Evolutionary conservation across 805 yeast genomes (phyloP).

Genomic region (Scheffersomyces ergatensis): DNA sequence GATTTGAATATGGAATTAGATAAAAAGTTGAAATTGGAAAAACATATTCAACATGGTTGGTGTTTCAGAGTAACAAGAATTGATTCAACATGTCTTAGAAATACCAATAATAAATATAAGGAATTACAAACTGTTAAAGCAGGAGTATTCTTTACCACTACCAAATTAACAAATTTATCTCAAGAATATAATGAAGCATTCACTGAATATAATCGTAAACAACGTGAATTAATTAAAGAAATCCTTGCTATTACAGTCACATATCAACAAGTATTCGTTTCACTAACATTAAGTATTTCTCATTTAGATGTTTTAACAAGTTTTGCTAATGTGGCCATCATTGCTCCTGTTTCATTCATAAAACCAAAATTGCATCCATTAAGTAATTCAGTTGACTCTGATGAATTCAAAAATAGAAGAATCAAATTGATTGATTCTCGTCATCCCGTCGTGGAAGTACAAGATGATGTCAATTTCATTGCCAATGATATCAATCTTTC

Average conservation of each 20-base stretch:
- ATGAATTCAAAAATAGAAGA: slow-evolving; percentile 35
- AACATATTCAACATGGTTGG: slow-evolving; percentile 89
- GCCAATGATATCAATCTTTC: slow-evolving; percentile 80
- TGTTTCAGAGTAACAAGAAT: slow-evolving; percentile 89
- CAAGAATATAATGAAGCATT: slow-evolving; percentile 56
- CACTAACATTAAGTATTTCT: slow-evolving; percentile 61
- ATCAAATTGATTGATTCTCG: slow-evolving; percentile 71
- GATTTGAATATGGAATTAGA: slow-evolving; percentile 80
- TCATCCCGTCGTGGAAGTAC: slow-evolving; percentile 93
- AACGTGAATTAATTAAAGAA: slow-evolving; percentile 75
- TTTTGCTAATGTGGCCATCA: slow-evolving; percentile 78
- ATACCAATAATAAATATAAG: slow-evolving; percentile 51
- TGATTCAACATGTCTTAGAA: slow-evolving; percentile 78
- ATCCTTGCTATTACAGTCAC: slow-evolving; percentile 79
- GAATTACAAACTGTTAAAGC: slow-evolving; percentile 93
- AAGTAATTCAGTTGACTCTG: slow-evolving; percentile 22
- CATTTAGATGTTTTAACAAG: slow-evolving; percentile 80
- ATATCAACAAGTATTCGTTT: slow-evolving; percentile 74
- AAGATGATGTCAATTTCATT: slow-evolving; percentile 86
- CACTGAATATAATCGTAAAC: slow-evolving; percentile 69
- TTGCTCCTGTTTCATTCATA: slow-evolving; percentile 77
- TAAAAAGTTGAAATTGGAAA: slow-evolving; percentile 85
- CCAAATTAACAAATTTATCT: slow-evolving; percentile 57
- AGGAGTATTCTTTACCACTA: slow-evolving; percentile 88
- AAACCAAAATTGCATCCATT: slow-evolving; percentile 69